Evolutionary conservation across 1,284 basidiomycete genomes (phyloP), one percentile per base, ranked within the genome.

Genomic region (Boletus semigastroideus): DNA sequence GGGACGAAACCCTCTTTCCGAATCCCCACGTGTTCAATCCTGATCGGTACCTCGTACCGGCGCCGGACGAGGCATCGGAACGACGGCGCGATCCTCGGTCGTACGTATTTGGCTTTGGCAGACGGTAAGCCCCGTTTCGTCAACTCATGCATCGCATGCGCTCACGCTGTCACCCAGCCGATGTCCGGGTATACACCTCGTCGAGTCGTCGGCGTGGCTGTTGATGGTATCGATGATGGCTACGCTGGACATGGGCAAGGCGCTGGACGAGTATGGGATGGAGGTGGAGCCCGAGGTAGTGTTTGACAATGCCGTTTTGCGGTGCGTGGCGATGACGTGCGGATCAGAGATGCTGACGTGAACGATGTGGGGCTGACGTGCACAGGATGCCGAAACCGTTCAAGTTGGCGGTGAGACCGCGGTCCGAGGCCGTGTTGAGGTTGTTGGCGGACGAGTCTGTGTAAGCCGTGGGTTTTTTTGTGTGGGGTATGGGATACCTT

Each of bases 41-140:
- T 0, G 78, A 79, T 27, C 70, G 81, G 4, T 82, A 73, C 56
- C 53, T 82, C 46, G 68, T 72, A 5, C 49, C 52, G 2, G 48
- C 65, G 12, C 66, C 68, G 25, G 68, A 71, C 8, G 72, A 71
- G 12, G 45, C 58, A 55, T 53, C 56, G 5, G 59, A 57, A 53
- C 68, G 66, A 50, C 72, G 63, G 31, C 66, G 69, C 43, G 75
- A 82, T 56, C 78, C 79, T 9, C 67, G 72, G 34, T 68, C 70
- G 38, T 79, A 75, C 54, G 72, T 76, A 1, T 83, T 81, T 63
- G 82, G 82, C 5, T 83, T 80, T 57, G 81, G 81, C 19, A 67
- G 82, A 58, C 74, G 82, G 80, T 77, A 41, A 56, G 70, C 54
- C 25, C 25, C 25, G 22, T 22, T 6, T 4, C 7, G 7, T 22